Conservation (phyloP, 768 basidiomycete genomes). For the Flagelloscypha sp. region DNA sequence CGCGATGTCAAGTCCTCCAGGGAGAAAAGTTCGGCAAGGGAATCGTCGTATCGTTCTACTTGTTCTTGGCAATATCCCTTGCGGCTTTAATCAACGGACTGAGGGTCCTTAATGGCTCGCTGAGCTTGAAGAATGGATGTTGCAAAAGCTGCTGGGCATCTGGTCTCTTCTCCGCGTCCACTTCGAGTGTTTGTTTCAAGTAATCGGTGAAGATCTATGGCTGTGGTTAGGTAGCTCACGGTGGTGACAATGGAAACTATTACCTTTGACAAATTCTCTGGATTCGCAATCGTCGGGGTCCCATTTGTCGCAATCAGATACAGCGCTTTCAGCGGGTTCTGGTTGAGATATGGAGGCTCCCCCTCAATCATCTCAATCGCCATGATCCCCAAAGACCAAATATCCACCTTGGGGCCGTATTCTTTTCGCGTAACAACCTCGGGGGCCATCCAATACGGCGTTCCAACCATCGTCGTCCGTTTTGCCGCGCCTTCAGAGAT, state of each 20-base stretch:
- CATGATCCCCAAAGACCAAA: constrained; percentile 96
- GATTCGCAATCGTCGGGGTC: constrained; percentile 92
- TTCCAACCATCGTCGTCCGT: constrained; percentile 97
- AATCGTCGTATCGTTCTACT: no score
- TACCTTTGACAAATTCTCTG: constrained; percentile 52
- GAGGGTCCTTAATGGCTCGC: constrained; percentile 80
- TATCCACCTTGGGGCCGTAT: constrained; percentile 97
- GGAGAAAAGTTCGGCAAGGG: no score
- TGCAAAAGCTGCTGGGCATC: constrained; percentile 73
- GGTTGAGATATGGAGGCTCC: constrained; percentile 92
- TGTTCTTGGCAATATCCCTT: constrained; percentile 66
- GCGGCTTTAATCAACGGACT: constrained; percentile 90
- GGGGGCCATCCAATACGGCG: constrained; percentile 99
- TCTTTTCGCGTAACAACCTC: constrained; percentile 97
- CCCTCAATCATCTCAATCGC: constrained; percentile 99
- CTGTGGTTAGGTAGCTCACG: constrained; percentile 48
- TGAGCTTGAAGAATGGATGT: constrained; percentile 84
- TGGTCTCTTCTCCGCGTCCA: constrained; percentile 91
- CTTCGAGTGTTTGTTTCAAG: constrained; percentile 79
- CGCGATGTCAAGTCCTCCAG: no score
- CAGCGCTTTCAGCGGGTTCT: constrained; percentile 92
- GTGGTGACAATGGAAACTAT: not conserved
- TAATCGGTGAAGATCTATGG: constrained; percentile 89
- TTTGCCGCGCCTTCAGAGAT: constrained; percentile 87
- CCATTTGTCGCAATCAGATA: constrained; percentile 99